Conservation (phyloP, 2,329 filamentous ascomycete genomes). For the Scleromitrula shiraiana region DNA sequence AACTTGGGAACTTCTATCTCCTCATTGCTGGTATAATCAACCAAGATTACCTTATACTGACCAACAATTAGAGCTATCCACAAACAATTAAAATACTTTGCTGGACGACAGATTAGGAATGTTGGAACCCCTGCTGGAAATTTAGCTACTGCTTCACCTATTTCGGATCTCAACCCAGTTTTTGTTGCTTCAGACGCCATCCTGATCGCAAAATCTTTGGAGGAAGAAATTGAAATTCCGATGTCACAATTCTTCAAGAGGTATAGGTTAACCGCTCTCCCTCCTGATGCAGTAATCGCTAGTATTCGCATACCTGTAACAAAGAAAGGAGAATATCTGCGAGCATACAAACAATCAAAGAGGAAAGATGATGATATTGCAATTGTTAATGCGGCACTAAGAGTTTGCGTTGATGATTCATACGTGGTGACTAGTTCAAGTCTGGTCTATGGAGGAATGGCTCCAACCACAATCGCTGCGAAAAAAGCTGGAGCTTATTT, state of each 20-base stretch:
- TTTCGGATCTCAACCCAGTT: slow-evolving; percentile 92
- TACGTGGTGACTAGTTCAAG: slow-evolving; percentile 67
- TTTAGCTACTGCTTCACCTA: slow-evolving; percentile 86
- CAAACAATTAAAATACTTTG: slow-evolving; percentile 92
- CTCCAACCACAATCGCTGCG: slow-evolving; percentile 80
- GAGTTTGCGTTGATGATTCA: slow-evolving; percentile 61
- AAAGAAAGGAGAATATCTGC: slow-evolving; percentile 72
- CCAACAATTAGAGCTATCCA: slow-evolving; percentile 55
- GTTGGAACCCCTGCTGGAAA: slow-evolving; percentile 97
- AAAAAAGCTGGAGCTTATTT: slow-evolving; percentile 70
- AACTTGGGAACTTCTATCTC: background rate
- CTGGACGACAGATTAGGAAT: slow-evolving; percentile 90
- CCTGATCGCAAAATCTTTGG: slow-evolving; percentile 69
- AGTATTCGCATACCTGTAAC: slow-evolving; percentile 79
- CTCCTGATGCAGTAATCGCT: slow-evolving; percentile 74
- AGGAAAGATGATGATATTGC: slow-evolving; percentile 97
- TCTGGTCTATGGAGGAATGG: slow-evolving; percentile 92
- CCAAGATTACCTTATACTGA: background rate
- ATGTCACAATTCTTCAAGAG: slow-evolving; percentile 91
- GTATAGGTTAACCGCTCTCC: slow-evolving; percentile 77
- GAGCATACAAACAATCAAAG: slow-evolving; percentile 93
- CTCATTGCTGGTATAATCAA: background rate
- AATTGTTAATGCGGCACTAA: slow-evolving; percentile 83
- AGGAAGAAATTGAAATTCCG: slow-evolving; percentile 71
- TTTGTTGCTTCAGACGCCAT: slow-evolving; percentile 81